Conservation (phyloP, 2,329 filamentous ascomycete species). For the Colletotrichum sublineola region DNA sequence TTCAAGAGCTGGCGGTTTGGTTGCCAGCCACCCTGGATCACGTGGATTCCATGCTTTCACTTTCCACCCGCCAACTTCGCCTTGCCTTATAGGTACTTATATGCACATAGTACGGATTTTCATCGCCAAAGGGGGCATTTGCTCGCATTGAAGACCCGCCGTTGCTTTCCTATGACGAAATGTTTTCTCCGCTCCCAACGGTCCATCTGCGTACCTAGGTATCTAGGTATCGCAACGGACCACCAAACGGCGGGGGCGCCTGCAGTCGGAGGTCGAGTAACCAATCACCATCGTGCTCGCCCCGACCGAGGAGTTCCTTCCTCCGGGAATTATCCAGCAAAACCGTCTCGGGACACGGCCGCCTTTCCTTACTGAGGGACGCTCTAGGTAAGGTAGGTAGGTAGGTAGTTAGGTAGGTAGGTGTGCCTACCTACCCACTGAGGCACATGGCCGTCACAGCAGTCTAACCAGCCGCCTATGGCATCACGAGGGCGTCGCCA, state of each 20-base stretch:
- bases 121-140: not conserved
- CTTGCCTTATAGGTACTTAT: not conserved
- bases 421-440: no score
- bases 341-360: slow-evolving; percentile 5
- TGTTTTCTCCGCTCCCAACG: not conserved
- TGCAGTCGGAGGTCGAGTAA: not conserved
- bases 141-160: not conserved
- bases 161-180: slow-evolving; percentile 25
- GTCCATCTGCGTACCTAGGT: slow-evolving; percentile 4
- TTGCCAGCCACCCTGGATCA: slow-evolving; percentile 15
- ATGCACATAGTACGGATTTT: not conserved
- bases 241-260: slow-evolving; percentile 13
- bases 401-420: no score
- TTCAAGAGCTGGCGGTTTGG: not conserved
- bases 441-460: not conserved
- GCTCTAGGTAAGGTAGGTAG: no score
- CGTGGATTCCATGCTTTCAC: not conserved
- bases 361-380: not conserved
- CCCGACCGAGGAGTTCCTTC: slow-evolving; percentile 34
- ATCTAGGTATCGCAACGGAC: not conserved
- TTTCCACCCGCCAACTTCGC: not conserved
- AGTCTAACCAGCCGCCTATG: not conserved
- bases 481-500: slow-evolving; percentile 35
- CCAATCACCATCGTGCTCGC: slow-evolving; percentile 25
- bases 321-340: slow-evolving; percentile 12